Evolutionary conservation across 495 filamentous ascomycete genomes (phyloP).

Genomic region (Polyplosphaeria fusca): DNA sequence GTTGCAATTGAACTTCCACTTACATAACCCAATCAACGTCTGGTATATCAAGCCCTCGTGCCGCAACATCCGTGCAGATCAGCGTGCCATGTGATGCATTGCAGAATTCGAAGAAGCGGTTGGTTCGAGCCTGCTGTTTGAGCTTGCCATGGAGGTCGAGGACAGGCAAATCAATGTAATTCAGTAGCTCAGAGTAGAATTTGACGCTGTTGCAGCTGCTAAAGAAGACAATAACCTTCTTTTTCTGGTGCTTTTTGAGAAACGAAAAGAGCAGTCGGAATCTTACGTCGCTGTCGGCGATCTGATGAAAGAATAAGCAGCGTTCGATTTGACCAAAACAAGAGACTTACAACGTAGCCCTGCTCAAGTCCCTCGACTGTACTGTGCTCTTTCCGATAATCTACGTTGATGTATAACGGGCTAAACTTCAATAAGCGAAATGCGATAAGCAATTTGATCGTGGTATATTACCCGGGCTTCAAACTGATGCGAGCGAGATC

Average conservation of each 20-base stretch:
- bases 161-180: slow-evolving; percentile 83
- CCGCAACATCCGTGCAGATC: slow-evolving; percentile 96
- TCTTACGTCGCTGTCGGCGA: slow-evolving; percentile 88
- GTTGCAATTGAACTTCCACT: slow-evolving; percentile 42
- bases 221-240: slow-evolving; percentile 98
- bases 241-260: slow-evolving; percentile 82
- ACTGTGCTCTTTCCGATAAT: slow-evolving; percentile 69
- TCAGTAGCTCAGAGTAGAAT: slow-evolving; percentile 73
- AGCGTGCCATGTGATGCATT: slow-evolving; percentile 87
- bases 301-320: too few relatives aligned
- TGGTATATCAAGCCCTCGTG: slow-evolving; percentile 89
- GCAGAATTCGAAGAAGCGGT: slow-evolving; percentile 97
- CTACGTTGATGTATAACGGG: slow-evolving; percentile 94
- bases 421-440: too few relatives aligned
- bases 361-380: slow-evolving; percentile 93
- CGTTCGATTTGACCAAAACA: too few relatives aligned
- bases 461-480: too few relatives aligned
- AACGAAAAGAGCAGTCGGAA: slow-evolving; percentile 96
- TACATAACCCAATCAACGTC: slow-evolving; percentile 92
- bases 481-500: slow-evolving; percentile 93
- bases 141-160: slow-evolving; percentile 85
- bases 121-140: slow-evolving; percentile 95
- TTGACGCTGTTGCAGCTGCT: slow-evolving; percentile 92
- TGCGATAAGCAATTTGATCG: too few relatives aligned
- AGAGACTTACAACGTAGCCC: slow-evolving; percentile 91